phyloP scores from a whole-genome alignment of 345 rosid species.

The Brassica carinata region DNA sequence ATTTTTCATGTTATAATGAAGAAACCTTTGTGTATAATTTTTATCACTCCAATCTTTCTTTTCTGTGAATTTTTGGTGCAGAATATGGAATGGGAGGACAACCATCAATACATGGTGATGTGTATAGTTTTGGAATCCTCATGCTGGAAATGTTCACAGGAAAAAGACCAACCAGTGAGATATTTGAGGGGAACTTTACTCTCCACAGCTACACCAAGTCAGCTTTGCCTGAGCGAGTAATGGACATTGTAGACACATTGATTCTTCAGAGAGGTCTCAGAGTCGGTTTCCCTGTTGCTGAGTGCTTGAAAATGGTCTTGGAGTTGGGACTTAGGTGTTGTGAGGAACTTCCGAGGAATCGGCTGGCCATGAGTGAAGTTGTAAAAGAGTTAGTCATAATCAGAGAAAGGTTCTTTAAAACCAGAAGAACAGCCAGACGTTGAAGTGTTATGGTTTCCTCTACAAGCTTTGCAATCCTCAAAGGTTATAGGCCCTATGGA shows the following conservation, averaged over 20 bases:
- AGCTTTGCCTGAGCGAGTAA: neutral
- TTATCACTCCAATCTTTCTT: neutral
- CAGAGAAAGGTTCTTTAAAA: neutral
- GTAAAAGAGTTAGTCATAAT: neutral
- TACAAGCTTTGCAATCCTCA: neutral
- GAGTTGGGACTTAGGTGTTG: neutral
- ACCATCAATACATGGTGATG: conserved; percentile 4
- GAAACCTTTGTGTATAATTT: neutral
- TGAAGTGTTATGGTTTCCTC: neutral
- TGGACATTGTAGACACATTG: neutral
- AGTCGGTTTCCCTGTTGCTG: neutral
- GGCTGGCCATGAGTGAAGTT: neutral
- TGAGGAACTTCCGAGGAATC: neutral
- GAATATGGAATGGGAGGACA: neutral
- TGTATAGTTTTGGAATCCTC: neutral
- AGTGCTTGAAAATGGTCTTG: neutral
- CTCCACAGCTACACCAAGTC: neutral
- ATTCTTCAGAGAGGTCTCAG: neutral
- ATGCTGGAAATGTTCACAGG: neutral
- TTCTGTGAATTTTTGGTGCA: neutral
- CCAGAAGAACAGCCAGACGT: neutral
- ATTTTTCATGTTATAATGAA: neutral
- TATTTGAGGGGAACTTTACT: neutral
- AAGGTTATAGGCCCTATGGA: neutral
- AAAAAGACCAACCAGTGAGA: neutral